Evolutionary conservation across 2,329 filamentous ascomycete species (phyloP).

Genomic region (Epichloe uncinata): DNA sequence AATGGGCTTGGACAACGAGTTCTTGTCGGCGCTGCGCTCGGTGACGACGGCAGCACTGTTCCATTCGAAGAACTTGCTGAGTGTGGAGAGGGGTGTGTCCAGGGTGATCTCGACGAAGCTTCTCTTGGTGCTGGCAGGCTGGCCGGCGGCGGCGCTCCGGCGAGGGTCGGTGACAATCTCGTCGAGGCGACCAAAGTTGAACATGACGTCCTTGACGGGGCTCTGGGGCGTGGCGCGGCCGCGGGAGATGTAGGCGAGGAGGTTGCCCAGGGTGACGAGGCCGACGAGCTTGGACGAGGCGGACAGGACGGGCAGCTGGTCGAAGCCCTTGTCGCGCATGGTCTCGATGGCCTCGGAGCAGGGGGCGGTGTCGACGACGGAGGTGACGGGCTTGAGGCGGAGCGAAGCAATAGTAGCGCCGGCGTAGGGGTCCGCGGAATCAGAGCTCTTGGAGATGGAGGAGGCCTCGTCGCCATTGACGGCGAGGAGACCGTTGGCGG

Average conservation of each 20-base stretch:
- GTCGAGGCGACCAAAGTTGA: slow-evolving; percentile 77
- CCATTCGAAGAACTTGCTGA: slow-evolving; percentile 95
- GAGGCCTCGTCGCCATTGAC: slow-evolving; percentile 35
- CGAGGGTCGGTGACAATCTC: slow-evolving; percentile 86
- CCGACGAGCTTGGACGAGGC: slow-evolving; percentile 65
- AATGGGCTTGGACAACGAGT: slow-evolving; percentile 57
- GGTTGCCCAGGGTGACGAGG: slow-evolving; percentile 86
- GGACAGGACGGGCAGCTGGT: slow-evolving; percentile 84
- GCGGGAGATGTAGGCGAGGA: slow-evolving; percentile 78
- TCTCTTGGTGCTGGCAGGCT: slow-evolving; percentile 33
- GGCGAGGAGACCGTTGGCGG: slow-evolving; percentile 86
- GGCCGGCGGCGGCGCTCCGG: slow-evolving; percentile 35
- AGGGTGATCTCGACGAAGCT: slow-evolving; percentile 90
- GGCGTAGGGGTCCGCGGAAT: slow-evolving; percentile 52
- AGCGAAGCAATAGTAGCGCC: slow-evolving; percentile 71
- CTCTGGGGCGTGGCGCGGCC: slow-evolving; percentile 63
- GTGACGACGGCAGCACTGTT: slow-evolving; percentile 94
- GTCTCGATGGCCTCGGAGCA: slow-evolving; percentile 89
- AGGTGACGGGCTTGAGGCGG: slow-evolving; percentile 86
- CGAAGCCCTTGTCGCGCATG: slow-evolving; percentile 97
- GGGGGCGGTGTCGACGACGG: slow-evolving; percentile 54
- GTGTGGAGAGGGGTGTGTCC: slow-evolving; percentile 72
- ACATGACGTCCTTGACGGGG: slow-evolving; percentile 83
- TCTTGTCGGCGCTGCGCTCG: slow-evolving; percentile 47
- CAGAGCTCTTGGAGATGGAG: slow-evolving; percentile 24